Evolutionary conservation across 164 flowering plant species (phyloP), one percentile per base, ranked within the genome.

Genomic region (Stephania yunnanensis): DNA sequence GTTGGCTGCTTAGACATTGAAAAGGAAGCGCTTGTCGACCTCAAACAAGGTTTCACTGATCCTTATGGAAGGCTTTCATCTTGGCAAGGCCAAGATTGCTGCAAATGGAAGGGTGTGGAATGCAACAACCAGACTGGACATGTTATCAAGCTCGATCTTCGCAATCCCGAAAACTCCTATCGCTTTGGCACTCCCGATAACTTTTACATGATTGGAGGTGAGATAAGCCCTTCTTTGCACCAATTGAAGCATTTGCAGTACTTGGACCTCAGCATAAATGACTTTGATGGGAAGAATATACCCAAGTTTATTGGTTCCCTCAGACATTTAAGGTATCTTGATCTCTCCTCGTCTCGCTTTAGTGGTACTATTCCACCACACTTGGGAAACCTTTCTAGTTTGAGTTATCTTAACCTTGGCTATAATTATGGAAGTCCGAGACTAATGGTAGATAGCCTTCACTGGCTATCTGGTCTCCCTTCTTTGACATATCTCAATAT

Each of bases 361-460:
- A 8, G 19, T n/a, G 78, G 77, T 8, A 31, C 36, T 10, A 36
- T 78, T 36, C 74, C 81, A 30, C 71, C 29, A 7, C 58, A 71
- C 8, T 50, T 78, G n/a, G 77, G 81, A 50, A 74, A 78, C 68
- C 72, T 78, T 25, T 78, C 81, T 22, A 70, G 50, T 0, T 61
- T 78, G 6, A 36, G 20, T 10, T 74, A 64, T 29, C 73, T 66
- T n/a, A 45, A 15, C 22, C 58, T 70, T 20, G 20, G 36, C 5
- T 19, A 52, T 5, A 29, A 15, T 7, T 20, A 19, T 19, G 20
- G 22, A 7, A 46, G 13, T 36, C 55, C 10, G 1, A 45, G n/a
- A 15, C 22, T 78, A 58, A n/a, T 48, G 15, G 77, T 64, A 2
- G 66, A 70, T 46, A 48, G 53, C 29, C 68, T 71, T 52, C 70